Evolutionary conservation across 371 early-diverging fungal genomes (phyloP).

Genomic region (Lichtheimia hyalospora): DNA sequence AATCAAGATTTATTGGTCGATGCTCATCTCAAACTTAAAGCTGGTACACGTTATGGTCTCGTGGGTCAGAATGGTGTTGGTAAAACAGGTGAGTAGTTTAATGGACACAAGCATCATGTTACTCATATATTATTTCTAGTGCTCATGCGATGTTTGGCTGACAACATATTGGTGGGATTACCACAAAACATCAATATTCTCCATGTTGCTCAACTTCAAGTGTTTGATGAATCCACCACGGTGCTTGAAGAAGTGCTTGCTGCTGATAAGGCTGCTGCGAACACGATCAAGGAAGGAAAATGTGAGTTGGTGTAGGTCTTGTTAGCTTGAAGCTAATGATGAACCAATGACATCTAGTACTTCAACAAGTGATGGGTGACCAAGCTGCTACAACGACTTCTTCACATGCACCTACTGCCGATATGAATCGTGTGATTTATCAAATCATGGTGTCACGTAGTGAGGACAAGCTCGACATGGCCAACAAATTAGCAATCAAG

Average conservation of each 20-base stretch:
- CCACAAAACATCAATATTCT: constrained; percentile 77
- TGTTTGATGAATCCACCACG: constrained; percentile 41
- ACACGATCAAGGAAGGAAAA: constrained; percentile 30
- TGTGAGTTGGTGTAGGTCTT: constrained; percentile 15
- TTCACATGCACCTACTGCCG: constrained; percentile 9
- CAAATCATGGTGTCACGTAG: constrained; percentile 33
- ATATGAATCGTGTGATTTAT: constrained; percentile 27
- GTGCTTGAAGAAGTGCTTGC: constrained; percentile 73
- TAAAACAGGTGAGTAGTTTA: constrained; percentile 62
- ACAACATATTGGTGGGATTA: constrained; percentile 74
- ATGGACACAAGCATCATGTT: not conserved
- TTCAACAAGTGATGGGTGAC: constrained; percentile 44
- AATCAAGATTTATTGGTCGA: constrained; percentile 63
- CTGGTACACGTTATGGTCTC: constrained; percentile 72
- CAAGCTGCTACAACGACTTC: not conserved
- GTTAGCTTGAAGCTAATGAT: no score
- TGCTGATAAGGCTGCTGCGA: constrained; percentile 63
- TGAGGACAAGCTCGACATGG: constrained; percentile 43
- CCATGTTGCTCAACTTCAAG: constrained; percentile 76
- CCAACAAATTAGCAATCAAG: constrained; percentile 67
- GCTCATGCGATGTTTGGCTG: constrained; percentile 72
- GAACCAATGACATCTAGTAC: constrained; percentile 11
- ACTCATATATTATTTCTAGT: constrained; percentile 25
- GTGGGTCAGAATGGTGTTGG: constrained; percentile 92
- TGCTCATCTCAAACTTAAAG: constrained; percentile 61